A percentile compares a stretch with the other conserved stretches of the same genome.
phyloP scores from a whole-genome alignment of 2,329 filamentous ascomycete species.

The Microascus cirrosus region DNA sequence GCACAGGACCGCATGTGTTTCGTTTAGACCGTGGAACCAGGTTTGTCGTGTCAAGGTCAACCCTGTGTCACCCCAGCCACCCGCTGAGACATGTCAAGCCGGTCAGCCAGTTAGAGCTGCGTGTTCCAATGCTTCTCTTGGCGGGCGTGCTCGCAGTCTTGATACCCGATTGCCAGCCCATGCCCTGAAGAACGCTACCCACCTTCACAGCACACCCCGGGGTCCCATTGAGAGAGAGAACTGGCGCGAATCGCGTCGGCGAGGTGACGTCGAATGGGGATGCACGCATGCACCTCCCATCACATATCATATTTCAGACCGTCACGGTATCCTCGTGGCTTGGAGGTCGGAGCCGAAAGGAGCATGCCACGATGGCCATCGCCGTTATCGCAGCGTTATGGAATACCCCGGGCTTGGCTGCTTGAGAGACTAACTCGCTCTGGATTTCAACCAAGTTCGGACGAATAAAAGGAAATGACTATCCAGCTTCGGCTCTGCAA shows the following conservation, averaged over 20 bases:
- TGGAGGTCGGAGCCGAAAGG: neutral
- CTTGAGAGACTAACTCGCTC: too few species aligned
- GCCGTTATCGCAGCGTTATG: neutral
- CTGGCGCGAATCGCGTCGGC: neutral
- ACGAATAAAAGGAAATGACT: too few species aligned
- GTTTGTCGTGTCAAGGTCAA: neutral
- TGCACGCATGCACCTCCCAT: neutral
- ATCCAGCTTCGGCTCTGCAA: too few species aligned
- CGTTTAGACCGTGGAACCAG: neutral
- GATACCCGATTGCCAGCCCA: neutral
- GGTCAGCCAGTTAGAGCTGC: neutral
- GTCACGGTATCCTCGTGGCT: neutral
- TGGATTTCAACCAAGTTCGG: too few species aligned
- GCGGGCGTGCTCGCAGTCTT: neutral
- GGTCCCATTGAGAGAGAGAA: neutral
- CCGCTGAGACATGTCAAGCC: neutral
- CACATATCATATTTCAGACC: neutral
- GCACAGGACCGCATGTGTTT: neutral
- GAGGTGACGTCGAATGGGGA: neutral
- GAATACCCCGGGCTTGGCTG: neutral
- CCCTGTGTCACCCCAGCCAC: neutral
- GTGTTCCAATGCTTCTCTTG: neutral
- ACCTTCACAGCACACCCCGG: neutral
- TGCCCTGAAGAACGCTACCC: neutral
- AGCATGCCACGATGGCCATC: neutral